A percentile compares a stretch with the other conserved stretches of the same genome.
These are phyloP conservation scores for Diddensiella caesifluorescens DNA, from an alignment of 805 yeast genomes.

Conservation along the genomic window DNA sequence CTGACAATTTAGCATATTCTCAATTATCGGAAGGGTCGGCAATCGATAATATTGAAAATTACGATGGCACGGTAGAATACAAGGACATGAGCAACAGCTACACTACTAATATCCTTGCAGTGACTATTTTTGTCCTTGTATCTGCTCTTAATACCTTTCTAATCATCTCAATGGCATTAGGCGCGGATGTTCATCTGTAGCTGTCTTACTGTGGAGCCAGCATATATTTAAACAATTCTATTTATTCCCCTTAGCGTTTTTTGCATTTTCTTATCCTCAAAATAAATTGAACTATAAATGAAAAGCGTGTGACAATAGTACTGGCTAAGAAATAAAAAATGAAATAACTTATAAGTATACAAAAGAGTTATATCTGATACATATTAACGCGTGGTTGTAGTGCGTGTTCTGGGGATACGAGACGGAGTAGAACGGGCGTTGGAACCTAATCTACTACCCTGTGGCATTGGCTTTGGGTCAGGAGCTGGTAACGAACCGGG, in stretches of 20 bases:
- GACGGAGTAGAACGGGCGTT: conserved; percentile 11
- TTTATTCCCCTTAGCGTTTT: too few species aligned
- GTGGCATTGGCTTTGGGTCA: conserved; percentile 20
- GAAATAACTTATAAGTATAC: too few species aligned
- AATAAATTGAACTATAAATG: too few species aligned
- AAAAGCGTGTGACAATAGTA: too few species aligned
- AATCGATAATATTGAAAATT: conserved; percentile 3
- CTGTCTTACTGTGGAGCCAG: too few species aligned
- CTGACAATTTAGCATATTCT: not conserved
- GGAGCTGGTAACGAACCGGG: conserved; percentile 66
- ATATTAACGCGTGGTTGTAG: too few species aligned
- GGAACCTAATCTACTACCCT: conserved; percentile 1
- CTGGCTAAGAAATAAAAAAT: too few species aligned
- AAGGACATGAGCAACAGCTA: conserved; percentile 70
- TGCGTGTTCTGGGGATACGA: too few species aligned
- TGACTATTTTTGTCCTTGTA: conserved; percentile 64
- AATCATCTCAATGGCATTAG: conserved; percentile 45
- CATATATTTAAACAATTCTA: conserved; percentile 1
- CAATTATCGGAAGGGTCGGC: conserved; percentile 2
- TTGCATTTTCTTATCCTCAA: too few species aligned
- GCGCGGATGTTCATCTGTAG: conserved; percentile 49
- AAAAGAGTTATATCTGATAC: too few species aligned
- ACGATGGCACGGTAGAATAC: conserved; percentile 16
- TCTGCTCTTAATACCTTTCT: conserved; percentile 68
- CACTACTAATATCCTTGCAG: conserved; percentile 47